These are phyloP conservation scores for Boletus rubroflammeus DNA, from an alignment of 768 basidiomycete species.

Conservation along the genomic window DNA sequence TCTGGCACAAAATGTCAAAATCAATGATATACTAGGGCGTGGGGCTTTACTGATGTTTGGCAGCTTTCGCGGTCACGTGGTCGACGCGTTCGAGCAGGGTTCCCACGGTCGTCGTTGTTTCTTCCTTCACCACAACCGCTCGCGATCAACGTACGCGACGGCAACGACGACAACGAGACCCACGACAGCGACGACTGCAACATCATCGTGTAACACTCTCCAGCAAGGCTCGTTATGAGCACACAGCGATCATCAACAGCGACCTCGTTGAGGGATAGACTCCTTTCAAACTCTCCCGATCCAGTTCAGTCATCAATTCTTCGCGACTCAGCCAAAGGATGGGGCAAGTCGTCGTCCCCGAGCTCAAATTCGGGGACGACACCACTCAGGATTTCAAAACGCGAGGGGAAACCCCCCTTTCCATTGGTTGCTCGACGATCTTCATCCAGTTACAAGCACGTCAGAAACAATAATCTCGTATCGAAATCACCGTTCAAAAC, in stretches of 20 bases:
- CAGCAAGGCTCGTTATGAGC: slow-evolving; percentile 25
- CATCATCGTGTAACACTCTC: not conserved
- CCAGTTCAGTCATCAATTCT: slow-evolving; percentile 60
- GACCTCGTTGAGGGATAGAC: slow-evolving; percentile 54
- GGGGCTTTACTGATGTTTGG: slow-evolving; percentile 18
- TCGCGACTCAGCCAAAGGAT: slow-evolving; percentile 62
- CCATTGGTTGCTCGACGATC: slow-evolving; percentile 63
- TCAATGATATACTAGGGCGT: too few relatives aligned
- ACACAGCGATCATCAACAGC: slow-evolving; percentile 29
- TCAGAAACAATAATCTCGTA: slow-evolving; percentile 74
- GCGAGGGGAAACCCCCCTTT: slow-evolving; percentile 46
- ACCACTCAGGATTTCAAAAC: slow-evolving; percentile 73
- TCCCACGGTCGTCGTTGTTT: slow-evolving; percentile 28
- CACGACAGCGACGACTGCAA: slow-evolving; percentile 13
- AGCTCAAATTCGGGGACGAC: slow-evolving; percentile 40
- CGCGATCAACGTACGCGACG: slow-evolving; percentile 10
- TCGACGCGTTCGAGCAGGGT: slow-evolving; percentile 22
- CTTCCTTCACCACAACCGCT: slow-evolving; percentile 9
- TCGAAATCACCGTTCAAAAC: slow-evolving; percentile 85
- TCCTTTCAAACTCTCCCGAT: slow-evolving; percentile 61
- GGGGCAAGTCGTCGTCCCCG: slow-evolving; percentile 45
- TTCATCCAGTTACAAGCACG: slow-evolving; percentile 77
- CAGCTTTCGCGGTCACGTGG: slow-evolving; percentile 28
- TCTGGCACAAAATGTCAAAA: too few relatives aligned
- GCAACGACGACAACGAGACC: slow-evolving; percentile 20